Percentiles rank a stretch among this genome's conserved stretches.
These are phyloP conservation scores for Naganishia onofrii DNA, from an alignment of 768 basidiomycete genomes.

Conservation along the genomic window DNA sequence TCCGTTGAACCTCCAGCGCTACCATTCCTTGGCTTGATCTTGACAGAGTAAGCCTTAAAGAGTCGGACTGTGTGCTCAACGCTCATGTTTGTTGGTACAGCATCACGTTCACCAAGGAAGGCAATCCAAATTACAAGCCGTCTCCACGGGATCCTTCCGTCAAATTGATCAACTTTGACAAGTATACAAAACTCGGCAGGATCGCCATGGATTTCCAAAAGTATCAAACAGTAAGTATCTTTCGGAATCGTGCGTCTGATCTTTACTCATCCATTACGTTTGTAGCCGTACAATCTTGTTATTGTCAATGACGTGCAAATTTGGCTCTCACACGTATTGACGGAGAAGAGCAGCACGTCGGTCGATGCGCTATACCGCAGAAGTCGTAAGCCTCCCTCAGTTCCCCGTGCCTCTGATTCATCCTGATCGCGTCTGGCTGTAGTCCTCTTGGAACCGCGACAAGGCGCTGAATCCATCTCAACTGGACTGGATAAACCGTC, in stretches of 20 bases:
- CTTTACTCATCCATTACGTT: conserved; percentile 7
- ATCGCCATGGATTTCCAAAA: conserved; percentile 68
- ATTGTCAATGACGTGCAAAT: conserved; percentile 81
- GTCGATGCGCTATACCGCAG: conserved; percentile 49
- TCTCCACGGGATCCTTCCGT: conserved; percentile 72
- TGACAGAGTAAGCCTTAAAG: conserved; percentile 46
- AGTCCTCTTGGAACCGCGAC: conserved; percentile 51
- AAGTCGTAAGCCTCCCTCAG: conserved; percentile 39
- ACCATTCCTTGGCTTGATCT: conserved; percentile 79
- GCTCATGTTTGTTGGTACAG: conserved; percentile 22
- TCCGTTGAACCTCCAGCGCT: conserved; percentile 88
- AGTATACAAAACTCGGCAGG: conserved; percentile 83
- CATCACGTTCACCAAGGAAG: conserved; percentile 91
- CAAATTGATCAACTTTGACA: conserved; percentile 90
- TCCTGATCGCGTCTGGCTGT: neutral
- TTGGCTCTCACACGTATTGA: conserved; percentile 42
- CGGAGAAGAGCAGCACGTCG: conserved; percentile 47
- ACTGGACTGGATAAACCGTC: conserved; percentile 43
- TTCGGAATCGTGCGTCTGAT: neutral
- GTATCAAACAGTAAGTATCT: conserved; percentile 46
- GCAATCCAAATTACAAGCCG: conserved; percentile 79
- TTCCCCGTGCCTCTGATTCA: neutral
- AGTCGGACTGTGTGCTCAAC: neutral
- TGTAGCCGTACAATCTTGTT: conserved; percentile 64
- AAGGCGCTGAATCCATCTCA: conserved; percentile 41